phyloP scores from a whole-genome alignment of 306 rosid genomes.

The Begonia masoniana region DNA sequence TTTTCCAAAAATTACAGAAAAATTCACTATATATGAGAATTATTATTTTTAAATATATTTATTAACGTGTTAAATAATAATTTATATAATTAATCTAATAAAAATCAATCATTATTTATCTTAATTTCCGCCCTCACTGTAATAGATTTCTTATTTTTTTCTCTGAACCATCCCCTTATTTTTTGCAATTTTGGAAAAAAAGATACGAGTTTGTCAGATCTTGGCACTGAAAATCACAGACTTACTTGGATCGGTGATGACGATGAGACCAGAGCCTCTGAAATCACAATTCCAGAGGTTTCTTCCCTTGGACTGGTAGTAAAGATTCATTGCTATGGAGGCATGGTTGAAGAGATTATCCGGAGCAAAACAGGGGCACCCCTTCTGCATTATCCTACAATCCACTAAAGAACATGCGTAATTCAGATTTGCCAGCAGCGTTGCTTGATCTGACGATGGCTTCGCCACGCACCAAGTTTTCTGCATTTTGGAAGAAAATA shows the following conservation, averaged over 20 bases:
- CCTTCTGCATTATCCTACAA: constrained; percentile 45
- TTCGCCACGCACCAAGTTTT: constrained; percentile 82
- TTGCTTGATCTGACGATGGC: constrained; percentile 80
- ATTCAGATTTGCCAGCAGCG: constrained; percentile 49
- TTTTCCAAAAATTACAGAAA: too few relatives aligned
- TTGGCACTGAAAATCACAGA: too few relatives aligned
- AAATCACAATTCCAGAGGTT: constrained; percentile 90
- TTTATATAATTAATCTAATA: too few relatives aligned
- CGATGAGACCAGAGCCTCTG: constrained; percentile 52
- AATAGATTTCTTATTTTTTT: too few relatives aligned
- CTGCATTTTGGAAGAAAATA: constrained; percentile 21
- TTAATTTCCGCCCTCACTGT: too few relatives aligned
- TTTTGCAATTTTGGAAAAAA: too few relatives aligned
- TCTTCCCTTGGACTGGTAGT: constrained; percentile 49
- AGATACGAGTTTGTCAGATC: too few relatives aligned
- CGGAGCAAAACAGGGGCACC: constrained; percentile 61
- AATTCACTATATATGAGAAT: too few relatives aligned
- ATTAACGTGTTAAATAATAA: too few relatives aligned
- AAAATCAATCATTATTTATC: too few relatives aligned
- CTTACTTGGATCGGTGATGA: constrained; percentile 76
- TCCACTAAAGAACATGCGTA: constrained; percentile 77
- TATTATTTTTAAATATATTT: too few relatives aligned
- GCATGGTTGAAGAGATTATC: constrained; percentile 67
- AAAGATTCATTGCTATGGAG: constrained; percentile 75
- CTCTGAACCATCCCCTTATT: too few relatives aligned